A percentile compares a stretch with the other conserved stretches of the same genome.
phyloP scores from a whole-genome alignment of 345 rosid species.

The Eucalyptus marginata region DNA sequence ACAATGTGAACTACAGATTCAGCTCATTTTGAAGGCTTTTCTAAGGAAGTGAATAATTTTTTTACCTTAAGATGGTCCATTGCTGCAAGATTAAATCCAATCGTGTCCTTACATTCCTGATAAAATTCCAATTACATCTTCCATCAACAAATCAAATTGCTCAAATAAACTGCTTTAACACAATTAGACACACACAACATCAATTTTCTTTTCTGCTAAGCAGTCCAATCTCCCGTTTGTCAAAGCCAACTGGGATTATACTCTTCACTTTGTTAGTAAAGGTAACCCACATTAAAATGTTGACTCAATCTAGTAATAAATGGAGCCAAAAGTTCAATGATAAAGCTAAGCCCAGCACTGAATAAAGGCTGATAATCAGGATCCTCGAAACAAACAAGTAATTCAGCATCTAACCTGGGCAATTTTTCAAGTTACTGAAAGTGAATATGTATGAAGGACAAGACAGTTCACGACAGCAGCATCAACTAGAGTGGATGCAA shows the following conservation, averaged over 20 bases:
- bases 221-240: background rate
- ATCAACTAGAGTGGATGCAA: background rate
- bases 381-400: background rate
- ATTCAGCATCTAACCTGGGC: background rate
- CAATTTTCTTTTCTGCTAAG: background rate
- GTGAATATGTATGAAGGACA: background rate
- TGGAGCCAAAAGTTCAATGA: background rate
- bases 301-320: background rate
- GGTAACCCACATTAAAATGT: background rate
- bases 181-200: background rate
- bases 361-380: background rate
- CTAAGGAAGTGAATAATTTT: background rate
- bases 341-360: background rate
- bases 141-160: background rate
- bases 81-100: constrained; percentile 90
- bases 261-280: background rate
- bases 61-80: constrained; percentile 91
- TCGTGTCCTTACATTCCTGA: constrained; percentile 81
- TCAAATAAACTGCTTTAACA: background rate
- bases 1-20: background rate
- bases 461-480: background rate
- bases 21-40: background rate
- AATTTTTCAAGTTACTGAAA: background rate
- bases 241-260: background rate
- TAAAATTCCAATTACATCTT: background rate